Percentiles rank a stretch among this genome's conserved stretches.
Evolutionary conservation across 2,329 filamentous ascomycete genomes (phyloP).

Genomic region (Purpureocillium takamizusanense): DNA sequence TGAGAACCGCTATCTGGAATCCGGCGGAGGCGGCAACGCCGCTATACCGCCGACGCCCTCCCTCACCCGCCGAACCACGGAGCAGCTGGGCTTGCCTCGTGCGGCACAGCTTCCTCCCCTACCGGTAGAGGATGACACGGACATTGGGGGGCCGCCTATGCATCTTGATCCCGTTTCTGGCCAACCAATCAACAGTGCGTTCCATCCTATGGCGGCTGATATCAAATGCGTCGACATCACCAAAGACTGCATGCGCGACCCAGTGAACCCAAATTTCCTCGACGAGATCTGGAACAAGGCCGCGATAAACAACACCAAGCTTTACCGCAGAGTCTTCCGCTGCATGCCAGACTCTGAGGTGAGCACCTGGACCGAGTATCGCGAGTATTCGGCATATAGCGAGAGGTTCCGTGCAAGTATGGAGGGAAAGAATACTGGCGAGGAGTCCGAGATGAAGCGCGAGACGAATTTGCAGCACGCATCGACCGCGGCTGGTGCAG

Average conservation of each 20-base stretch:
- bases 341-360: constrained; percentile 97
- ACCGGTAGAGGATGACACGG: constrained; percentile 65
- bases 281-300: constrained; percentile 81
- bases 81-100: constrained; percentile 58
- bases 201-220: constrained; percentile 53
- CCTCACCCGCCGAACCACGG: constrained; percentile 50
- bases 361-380: constrained; percentile 86
- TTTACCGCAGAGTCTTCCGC: constrained; percentile 88
- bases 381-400: constrained; percentile 69
- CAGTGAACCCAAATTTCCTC: constrained; percentile 72
- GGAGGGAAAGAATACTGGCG: constrained; percentile 42
- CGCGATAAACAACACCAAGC: constrained; percentile 89
- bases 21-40: constrained; percentile 29
- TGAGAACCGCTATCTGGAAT: constrained; percentile 22
- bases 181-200: constrained; percentile 31
- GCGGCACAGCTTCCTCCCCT: constrained; percentile 63
- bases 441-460: constrained; percentile 38
- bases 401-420: constrained; percentile 66
- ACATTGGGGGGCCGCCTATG: constrained; percentile 68
- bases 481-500: constrained; percentile 26
- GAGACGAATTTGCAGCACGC: constrained; percentile 19
- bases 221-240: constrained; percentile 67
- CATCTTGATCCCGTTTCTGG: constrained; percentile 41
- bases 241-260: constrained; percentile 92
- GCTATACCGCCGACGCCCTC: constrained; percentile 41